A percentile compares a stretch with the other conserved stretches of the same genome.
Conservation (phyloP, 2,329 filamentous ascomycete genomes). For the Didymella pomorum region DNA sequence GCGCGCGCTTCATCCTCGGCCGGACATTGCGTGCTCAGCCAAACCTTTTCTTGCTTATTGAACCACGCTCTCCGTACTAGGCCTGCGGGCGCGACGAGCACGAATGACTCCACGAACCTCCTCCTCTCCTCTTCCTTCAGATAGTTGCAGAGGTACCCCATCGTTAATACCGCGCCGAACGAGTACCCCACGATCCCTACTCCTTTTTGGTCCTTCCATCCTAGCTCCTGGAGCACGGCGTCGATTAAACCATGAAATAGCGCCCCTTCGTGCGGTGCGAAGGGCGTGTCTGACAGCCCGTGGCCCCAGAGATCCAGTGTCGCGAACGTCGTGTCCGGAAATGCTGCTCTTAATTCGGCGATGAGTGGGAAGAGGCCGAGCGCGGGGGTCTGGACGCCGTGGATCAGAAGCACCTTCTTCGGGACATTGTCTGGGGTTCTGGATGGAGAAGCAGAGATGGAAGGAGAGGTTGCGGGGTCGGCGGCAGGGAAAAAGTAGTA, state of each 20-base stretch:
- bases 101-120: not conserved
- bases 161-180: constrained; percentile 54
- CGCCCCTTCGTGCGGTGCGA: constrained; percentile 50
- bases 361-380: constrained; percentile 58
- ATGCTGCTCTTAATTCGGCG: constrained; percentile 44
- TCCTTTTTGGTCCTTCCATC: constrained; percentile 46
- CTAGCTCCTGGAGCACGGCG: constrained; percentile 50
- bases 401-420: constrained; percentile 55
- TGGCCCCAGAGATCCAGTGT: constrained; percentile 64
- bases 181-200: constrained; percentile 61
- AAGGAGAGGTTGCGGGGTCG: constrained; percentile 37
- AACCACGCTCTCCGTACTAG: constrained; percentile 28
- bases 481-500: constrained; percentile 51
- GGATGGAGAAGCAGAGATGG: constrained; percentile 13
- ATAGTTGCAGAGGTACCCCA: not conserved
- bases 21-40: not conserved
- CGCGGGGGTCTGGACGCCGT: constrained; percentile 62
- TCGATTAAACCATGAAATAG: constrained; percentile 57
- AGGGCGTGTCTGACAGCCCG: constrained; percentile 60
- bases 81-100: constrained; percentile 59
- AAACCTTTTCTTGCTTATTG: not conserved
- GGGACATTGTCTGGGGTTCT: constrained; percentile 8
- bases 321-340: constrained; percentile 52
- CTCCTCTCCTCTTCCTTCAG: no score
- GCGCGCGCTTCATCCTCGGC: constrained; percentile 40